These are phyloP conservation scores for Lyophyllum shimeji DNA, from an alignment of 768 basidiomycete genomes.

Conservation along the genomic window DNA sequence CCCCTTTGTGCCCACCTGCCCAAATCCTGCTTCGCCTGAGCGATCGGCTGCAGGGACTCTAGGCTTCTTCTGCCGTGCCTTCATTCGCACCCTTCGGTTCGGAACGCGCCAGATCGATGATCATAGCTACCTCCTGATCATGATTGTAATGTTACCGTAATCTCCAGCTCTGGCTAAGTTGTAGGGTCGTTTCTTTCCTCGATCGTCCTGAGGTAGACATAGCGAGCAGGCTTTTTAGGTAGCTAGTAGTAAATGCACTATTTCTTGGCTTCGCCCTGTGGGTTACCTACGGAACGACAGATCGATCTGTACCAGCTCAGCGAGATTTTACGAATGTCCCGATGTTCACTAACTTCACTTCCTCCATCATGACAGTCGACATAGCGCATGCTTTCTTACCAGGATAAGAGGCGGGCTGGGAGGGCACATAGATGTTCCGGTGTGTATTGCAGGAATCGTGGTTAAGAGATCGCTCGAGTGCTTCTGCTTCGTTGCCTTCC, in stretches of 20 bases:
- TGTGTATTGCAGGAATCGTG: background rate
- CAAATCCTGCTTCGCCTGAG: conserved; percentile 7
- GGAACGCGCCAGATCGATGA: background rate
- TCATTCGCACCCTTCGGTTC: background rate
- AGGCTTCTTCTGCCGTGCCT: background rate
- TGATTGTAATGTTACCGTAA: conserved; percentile 1
- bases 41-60: conserved; percentile 7
- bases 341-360: no score
- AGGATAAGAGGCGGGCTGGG: no score
- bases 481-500: no score
- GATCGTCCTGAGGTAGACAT: background rate
- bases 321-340: no score
- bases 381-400: no score
- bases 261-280: no score
- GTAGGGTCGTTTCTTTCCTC: background rate
- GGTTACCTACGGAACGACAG: background rate
- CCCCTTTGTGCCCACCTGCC: background rate
- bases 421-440: background rate
- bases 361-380: no score
- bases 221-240: background rate
- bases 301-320: no score
- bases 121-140: no score
- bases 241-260: no score
- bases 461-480: background rate
- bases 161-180: conserved; percentile 1